Percentiles rank a stretch among this genome's conserved stretches.
These are phyloP conservation scores for Hysterangium stoloniferum DNA, from an alignment of 768 basidiomycete genomes.

Conservation along the genomic window DNA sequence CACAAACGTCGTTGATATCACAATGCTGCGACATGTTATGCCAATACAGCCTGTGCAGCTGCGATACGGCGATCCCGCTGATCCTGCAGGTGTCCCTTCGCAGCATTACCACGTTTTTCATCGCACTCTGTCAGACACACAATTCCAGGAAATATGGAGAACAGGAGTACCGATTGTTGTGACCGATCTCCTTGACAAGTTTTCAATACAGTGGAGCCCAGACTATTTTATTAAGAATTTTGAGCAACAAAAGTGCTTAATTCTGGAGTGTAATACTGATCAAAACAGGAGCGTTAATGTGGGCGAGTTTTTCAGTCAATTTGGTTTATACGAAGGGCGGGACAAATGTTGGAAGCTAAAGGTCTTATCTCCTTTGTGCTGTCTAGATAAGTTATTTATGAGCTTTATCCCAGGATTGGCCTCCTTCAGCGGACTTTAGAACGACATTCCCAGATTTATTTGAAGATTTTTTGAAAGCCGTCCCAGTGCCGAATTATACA, in stretches of 20 bases:
- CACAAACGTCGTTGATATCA: not conserved
- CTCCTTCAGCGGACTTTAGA: slow-evolving; percentile 79
- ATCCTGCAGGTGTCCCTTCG: slow-evolving; percentile 31
- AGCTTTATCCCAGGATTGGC: slow-evolving; percentile 71
- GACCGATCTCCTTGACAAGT: slow-evolving; percentile 51
- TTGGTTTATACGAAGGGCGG: slow-evolving; percentile 57
- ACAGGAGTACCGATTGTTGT: slow-evolving; percentile 75
- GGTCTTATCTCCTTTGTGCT: slow-evolving; percentile 23
- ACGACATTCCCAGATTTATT: slow-evolving; percentile 77
- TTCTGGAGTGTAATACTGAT: slow-evolving; percentile 80
- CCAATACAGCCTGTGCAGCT: not conserved
- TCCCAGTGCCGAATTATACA: slow-evolving; percentile 88
- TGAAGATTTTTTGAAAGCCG: slow-evolving; percentile 72
- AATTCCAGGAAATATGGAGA: slow-evolving; percentile 66
- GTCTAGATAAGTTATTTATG: not conserved
- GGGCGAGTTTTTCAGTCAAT: slow-evolving; percentile 69
- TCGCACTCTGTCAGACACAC: slow-evolving; percentile 40
- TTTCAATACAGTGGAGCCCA: slow-evolving; percentile 73
- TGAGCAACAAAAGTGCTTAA: slow-evolving; percentile 53
- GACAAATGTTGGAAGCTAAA: slow-evolving; percentile 68
- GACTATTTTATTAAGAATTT: slow-evolving; percentile 70
- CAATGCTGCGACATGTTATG: not conserved
- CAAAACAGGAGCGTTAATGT: slow-evolving; percentile 55
- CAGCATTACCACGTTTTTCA: slow-evolving; percentile 40
- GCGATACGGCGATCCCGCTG: slow-evolving; percentile 13